phyloP scores from a whole-genome alignment of 306 rosid species.

The Mucuna pruriens region DNA sequence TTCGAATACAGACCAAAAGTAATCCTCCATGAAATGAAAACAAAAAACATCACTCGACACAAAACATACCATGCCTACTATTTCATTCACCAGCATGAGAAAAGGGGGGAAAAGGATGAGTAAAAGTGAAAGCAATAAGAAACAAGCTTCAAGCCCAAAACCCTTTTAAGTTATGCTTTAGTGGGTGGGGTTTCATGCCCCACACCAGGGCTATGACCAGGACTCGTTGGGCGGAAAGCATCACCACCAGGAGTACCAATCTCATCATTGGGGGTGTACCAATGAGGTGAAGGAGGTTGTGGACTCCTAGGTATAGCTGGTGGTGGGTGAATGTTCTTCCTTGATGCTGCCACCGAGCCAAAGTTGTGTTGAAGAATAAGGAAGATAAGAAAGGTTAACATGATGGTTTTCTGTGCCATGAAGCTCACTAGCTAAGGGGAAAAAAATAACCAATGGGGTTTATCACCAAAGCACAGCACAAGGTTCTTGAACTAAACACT shows the following conservation, averaged over 20 bases:
- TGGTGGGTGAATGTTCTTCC: constrained; percentile 48
- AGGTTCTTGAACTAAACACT: background rate
- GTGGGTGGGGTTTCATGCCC: constrained; percentile 51
- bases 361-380: constrained; percentile 44
- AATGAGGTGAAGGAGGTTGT: constrained; percentile 41
- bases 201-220: constrained; percentile 68
- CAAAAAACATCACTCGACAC: background rate
- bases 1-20: background rate
- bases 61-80: background rate
- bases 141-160: background rate
- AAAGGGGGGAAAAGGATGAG: background rate
- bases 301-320: constrained; percentile 38
- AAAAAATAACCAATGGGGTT: background rate
- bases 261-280: constrained; percentile 43
- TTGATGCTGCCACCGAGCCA: constrained; percentile 39
- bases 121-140: background rate
- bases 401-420: constrained; percentile 47
- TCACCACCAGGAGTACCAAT: constrained; percentile 26
- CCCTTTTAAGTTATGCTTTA: background rate
- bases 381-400: constrained; percentile 30
- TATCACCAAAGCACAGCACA: background rate
- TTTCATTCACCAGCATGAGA: background rate
- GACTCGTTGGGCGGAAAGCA: constrained; percentile 63
- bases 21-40: background rate
- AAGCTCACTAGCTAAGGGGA: background rate